Conservation (phyloP, 768 basidiomycete species). For the Serendipita indica region DNA sequence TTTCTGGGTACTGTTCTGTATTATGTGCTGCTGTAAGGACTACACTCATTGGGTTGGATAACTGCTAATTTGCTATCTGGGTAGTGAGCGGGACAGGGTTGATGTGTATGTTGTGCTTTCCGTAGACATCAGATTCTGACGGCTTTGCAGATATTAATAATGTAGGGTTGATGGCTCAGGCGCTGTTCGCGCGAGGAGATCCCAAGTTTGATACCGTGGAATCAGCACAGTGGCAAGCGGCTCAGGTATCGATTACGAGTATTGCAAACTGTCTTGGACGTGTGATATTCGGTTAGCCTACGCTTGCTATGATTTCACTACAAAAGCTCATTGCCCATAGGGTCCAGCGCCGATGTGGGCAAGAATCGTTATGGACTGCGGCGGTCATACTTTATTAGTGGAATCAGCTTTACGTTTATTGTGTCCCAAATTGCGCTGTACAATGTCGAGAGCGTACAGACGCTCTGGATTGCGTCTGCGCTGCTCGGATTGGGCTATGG, state of each 20-base stretch:
- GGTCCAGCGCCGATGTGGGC: slow-evolving; percentile 50
- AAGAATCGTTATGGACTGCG: slow-evolving; percentile 44
- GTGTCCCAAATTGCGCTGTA: slow-evolving; percentile 53
- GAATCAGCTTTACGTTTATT: slow-evolving; percentile 55
- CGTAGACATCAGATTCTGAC: slow-evolving; percentile 7
- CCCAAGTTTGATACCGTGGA: slow-evolving; percentile 48
- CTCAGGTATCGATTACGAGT: slow-evolving; percentile 72
- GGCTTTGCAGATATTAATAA: slow-evolving; percentile 57
- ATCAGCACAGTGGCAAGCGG: slow-evolving; percentile 62
- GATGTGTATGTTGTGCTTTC: slow-evolving; percentile 40
- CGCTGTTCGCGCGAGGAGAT: slow-evolving; percentile 44
- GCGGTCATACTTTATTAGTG: slow-evolving; percentile 51
- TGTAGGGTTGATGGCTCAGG: slow-evolving; percentile 65
- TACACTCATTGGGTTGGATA: slow-evolving; percentile 10
- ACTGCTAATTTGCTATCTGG: not conserved
- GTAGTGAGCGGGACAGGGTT: slow-evolving; percentile 58
- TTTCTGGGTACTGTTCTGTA: slow-evolving; percentile 48
- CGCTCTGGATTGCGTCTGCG: slow-evolving; percentile 49
- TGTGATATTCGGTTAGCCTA: slow-evolving; percentile 46
- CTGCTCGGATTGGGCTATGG: slow-evolving; percentile 58
- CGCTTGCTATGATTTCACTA: not conserved
- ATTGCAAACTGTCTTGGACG: slow-evolving; percentile 70
- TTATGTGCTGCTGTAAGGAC: slow-evolving; percentile 45
- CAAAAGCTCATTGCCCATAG: slow-evolving; percentile 23
- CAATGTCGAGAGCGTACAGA: slow-evolving; percentile 36